A percentile compares a stretch with the other conserved stretches of the same genome.
Evolutionary conservation across 257 asterid genomes (phyloP).

Genomic region (Misopates orontium): DNA sequence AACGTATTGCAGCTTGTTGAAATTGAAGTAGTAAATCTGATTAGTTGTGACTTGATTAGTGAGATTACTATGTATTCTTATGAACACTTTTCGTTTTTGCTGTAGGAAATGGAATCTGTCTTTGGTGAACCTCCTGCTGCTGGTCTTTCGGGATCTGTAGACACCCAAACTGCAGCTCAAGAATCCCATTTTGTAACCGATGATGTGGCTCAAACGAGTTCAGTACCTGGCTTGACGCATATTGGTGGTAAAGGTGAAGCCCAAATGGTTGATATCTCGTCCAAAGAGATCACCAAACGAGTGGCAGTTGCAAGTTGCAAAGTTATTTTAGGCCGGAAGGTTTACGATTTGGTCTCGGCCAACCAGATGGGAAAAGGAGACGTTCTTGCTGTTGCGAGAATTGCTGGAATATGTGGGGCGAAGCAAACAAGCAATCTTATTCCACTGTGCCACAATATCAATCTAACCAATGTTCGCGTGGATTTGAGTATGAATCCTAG

Average conservation of each 20-base stretch:
- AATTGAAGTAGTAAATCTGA: too few species aligned
- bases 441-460: conserved; percentile 81
- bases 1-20: too few species aligned
- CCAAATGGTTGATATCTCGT: conserved; percentile 77
- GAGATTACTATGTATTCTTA: too few species aligned
- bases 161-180: conserved; percentile 34
- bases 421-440: conserved; percentile 81
- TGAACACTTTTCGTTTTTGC: conserved; percentile 20
- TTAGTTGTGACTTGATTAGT: too few species aligned
- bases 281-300: conserved; percentile 64
- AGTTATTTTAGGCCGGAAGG: conserved; percentile 65
- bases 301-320: conserved; percentile 75
- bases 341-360: conserved; percentile 71
- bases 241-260: conserved; percentile 67
- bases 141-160: conserved; percentile 42
- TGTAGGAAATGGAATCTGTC: conserved; percentile 85
- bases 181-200: conserved; percentile 32
- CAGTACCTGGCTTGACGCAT: conserved; percentile 52
- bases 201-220: conserved; percentile 22
- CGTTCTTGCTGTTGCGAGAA: conserved; percentile 74
- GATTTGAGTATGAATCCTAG: conserved; percentile 50
- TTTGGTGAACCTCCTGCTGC: conserved; percentile 80
- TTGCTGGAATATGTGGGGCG: conserved; percentile 77
- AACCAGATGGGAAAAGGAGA: conserved; percentile 80
- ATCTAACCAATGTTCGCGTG: conserved; percentile 55